Evolutionary conservation across 805 yeast species (phyloP), one percentile per base, ranked within the genome.

Genomic region (Metschnikowia gelsemii): DNA sequence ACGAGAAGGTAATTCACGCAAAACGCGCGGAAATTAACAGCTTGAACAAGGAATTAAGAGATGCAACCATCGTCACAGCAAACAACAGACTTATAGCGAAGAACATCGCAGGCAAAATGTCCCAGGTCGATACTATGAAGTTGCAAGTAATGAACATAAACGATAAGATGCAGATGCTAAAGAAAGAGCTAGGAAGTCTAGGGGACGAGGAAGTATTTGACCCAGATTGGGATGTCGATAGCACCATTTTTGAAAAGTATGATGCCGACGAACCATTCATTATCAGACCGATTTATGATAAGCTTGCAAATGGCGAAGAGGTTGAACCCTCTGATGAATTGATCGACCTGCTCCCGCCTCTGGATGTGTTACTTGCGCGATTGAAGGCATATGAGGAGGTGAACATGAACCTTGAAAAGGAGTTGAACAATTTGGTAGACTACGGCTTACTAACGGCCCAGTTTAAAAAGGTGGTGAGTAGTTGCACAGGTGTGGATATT

Each of bases 241-340:
- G 66, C 9, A 84, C 78, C 36, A 90, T 85, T 49, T 82, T 82
- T 45, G 63, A 64, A 16, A 68, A 72, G 75, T 83, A 80, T 54
- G 91, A 85, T 61, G 91, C 96, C 0, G 97, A 90, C 63, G 91
- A 87, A 56, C 96, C 96, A n/a, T 91, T 87, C 62, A 74, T 84
- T 35, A 76, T 87, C 8, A 71, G 76, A 56, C 70, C 78, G 5
- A 70, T 86, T 11, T 82, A 76, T 55, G 75, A 78, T 28, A 73
- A 72, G 48, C 62, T 85, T n/a, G 34, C 55, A 3, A 54, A 56
- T 16, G 44, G 59, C 29, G 64, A 61, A 47, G 39, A 55, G 9
- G 49, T 58, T 3, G 63, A 59, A 5, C 55, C 36, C 51, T 60
- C 47, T n/a, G 57, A 58, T 5, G 62, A 56, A 29, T 38, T 61